These are phyloP conservation scores for Ophioceras dolichostomum DNA, from an alignment of 2,329 filamentous ascomycete genomes.

Conservation along the genomic window DNA sequence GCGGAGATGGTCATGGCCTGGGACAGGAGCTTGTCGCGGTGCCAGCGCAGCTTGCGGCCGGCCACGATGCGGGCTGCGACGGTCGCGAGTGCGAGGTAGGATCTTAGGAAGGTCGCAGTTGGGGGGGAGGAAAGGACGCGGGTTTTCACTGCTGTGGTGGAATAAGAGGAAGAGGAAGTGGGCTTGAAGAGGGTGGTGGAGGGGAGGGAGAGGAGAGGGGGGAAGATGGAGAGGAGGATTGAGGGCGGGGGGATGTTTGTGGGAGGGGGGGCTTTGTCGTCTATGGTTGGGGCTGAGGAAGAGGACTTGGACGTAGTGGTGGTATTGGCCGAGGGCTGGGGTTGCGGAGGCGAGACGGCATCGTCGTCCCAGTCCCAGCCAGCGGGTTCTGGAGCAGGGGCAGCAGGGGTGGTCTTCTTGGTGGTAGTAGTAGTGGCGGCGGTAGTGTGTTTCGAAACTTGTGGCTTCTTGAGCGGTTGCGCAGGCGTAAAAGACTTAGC, in stretches of 20 bases:
- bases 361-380: too few relatives aligned
- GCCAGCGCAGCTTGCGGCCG: constrained; percentile 80
- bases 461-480: neutral
- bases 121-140: constrained; percentile 50
- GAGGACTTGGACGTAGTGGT: neutral
- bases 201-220: constrained; percentile 55
- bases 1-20: constrained; percentile 84
- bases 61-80: constrained; percentile 73
- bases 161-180: constrained; percentile 36
- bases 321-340: neutral
- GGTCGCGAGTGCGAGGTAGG: constrained; percentile 49
- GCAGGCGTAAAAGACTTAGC: too few relatives aligned
- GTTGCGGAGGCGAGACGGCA: too few relatives aligned
- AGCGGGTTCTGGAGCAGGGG: neutral
- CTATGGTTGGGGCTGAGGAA: constrained; percentile 7
- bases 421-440: neutral
- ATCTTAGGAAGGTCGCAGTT: constrained; percentile 49
- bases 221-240: constrained; percentile 66
- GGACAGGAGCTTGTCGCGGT: constrained; percentile 71
- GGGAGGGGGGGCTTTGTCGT: constrained; percentile 44
- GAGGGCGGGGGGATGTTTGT: constrained; percentile 85
- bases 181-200: constrained; percentile 53
- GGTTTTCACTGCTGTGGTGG: constrained; percentile 42
- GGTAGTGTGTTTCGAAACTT: neutral
- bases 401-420: neutral